Evolutionary conservation across 2,329 filamentous ascomycete species (phyloP), one percentile per base, ranked within the genome.

Genomic region (Aspergillus hiratsukae): DNA sequence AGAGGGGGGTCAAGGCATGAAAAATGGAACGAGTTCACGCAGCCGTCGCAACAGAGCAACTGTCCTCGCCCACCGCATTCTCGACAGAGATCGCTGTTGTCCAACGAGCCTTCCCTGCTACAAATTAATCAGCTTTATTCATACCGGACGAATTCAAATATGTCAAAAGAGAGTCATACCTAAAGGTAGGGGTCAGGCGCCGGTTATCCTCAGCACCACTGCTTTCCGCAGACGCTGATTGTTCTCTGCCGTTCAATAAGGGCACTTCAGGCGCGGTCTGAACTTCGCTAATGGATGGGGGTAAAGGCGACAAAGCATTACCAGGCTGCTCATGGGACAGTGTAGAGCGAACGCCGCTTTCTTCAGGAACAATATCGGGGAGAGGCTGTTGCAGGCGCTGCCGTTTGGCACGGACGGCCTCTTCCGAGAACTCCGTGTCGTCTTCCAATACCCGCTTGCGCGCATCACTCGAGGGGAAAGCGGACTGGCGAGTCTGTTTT

Each of bases 31-130:
- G 92, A 90, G 63, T 90, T 86, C 58, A 87, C 84, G 76, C 94
- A 99, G 60, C 89, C 90, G 76, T 97, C 94, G 74, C 94, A 99
- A 76, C 92, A 97, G 62, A 97, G 82, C 61, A 99, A 83, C 64
- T 91, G 86, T 56, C 93, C 93, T 63, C 85, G 88, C 61, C 88
- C 89, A 67, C 87, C 85, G 76, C 94, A 99, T 48, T 91, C 86
- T 59, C 87, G 87, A 78, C 93, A 99, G 69, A 88, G 88, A 72
- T 97, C 93, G 72, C 94, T 90, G 73, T 96, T 96, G 60, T 96
- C 88, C 64, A 62, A 53, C 6, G 60, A 58, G 40, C 69, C 64
- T 23, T 59, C 62, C 51, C 64, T 66, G 55, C 48, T 54, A 35
- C 21, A 46, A 29, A 10, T 9, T 55, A 52, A 53, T 67, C 57